Evolutionary conservation across 2,329 filamentous ascomycete genomes (phyloP).

Genomic region (Teratosphaeria epicoccoides): DNA sequence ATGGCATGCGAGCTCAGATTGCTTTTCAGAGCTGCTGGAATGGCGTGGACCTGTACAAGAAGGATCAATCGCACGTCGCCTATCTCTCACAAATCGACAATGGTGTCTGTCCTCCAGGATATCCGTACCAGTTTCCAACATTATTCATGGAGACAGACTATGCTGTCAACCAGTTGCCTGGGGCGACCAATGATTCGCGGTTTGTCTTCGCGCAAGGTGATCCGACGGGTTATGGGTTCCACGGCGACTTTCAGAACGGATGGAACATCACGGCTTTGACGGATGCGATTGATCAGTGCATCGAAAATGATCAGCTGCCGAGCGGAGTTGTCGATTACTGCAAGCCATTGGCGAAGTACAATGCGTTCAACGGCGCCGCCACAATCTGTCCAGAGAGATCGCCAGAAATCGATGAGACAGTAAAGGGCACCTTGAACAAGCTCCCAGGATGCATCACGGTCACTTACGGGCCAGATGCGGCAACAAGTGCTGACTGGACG

Average conservation of each 20-base stretch:
- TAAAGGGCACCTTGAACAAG: slow-evolving; percentile 17
- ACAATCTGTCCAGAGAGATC: neutral
- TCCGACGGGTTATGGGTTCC: slow-evolving; percentile 42
- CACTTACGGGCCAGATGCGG: slow-evolving; percentile 21
- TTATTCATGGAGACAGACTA: slow-evolving; percentile 34
- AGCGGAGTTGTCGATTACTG: slow-evolving; percentile 26
- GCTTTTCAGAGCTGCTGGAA: slow-evolving; percentile 31
- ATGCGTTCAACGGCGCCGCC: neutral
- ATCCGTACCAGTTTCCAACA: slow-evolving; percentile 29
- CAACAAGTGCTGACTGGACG: slow-evolving; percentile 20
- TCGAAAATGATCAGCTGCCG: slow-evolving; percentile 24
- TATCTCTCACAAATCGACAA: slow-evolving; percentile 31
- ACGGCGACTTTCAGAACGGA: slow-evolving; percentile 45
- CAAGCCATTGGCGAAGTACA: slow-evolving; percentile 5
- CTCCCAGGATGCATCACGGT: slow-evolving; percentile 28
- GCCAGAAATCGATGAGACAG: slow-evolving; percentile 1
- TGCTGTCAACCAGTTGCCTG: slow-evolving; percentile 24
- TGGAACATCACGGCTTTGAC: slow-evolving; percentile 34
- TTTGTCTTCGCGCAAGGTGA: slow-evolving; percentile 41
- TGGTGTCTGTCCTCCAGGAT: slow-evolving; percentile 32
- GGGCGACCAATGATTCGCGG: slow-evolving; percentile 24
- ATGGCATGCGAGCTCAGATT: slow-evolving; percentile 29
- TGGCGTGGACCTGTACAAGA: slow-evolving; percentile 26
- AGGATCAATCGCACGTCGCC: slow-evolving; percentile 33
- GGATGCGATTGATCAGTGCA: slow-evolving; percentile 28